Evolutionary conservation across 1,284 basidiomycete species (phyloP), one percentile per base, ranked within the genome.

Genomic region (Puccinia horiana): DNA sequence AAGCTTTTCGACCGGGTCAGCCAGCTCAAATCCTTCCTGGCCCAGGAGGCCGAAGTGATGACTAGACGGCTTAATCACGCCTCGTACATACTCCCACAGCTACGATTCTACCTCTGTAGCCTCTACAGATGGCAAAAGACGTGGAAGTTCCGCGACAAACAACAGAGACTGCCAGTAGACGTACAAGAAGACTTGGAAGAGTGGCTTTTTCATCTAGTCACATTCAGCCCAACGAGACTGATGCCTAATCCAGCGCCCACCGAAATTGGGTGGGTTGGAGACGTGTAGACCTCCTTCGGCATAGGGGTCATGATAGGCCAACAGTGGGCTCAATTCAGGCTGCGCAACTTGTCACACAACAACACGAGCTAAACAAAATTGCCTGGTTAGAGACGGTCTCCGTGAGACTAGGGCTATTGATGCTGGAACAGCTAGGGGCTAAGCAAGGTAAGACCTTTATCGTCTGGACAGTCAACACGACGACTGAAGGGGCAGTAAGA

Each of bases 321-420:
- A 8, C 18, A 37, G 2, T 75, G 73, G 73, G 11, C 73, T 18
- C 49, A 58, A 14, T 40, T 75, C 32, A 23, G 9, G n/a, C 42
- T 3, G 9, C 4, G 20, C 2, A 32, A 54, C 9, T 52, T 9
- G 72, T 9, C 8, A 42, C 16, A 40, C n/a, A 74, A 0, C 23
- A 29, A 9, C 1, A 2, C 1, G 12, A 2, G 20, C n/a, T 1
- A 74, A 54, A n/a, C 9, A 32, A 14, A n/a, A 75, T 75, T 18
- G 26, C 73, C 16, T 32, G 73, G 26, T 12, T 61, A 40, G 73
- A 75, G 37, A 75, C 73, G 0, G 35, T 75, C 8, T 52, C 52
- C 3, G 26, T 75, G 0, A 18, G 26, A 9, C 0, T 75, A 16
- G 73, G 73, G 0, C 40, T 75, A 2, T 26, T 75, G n/a, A 54